Conservation (phyloP, 441 rosid genomes). For the Erodium texanum region DNA sequence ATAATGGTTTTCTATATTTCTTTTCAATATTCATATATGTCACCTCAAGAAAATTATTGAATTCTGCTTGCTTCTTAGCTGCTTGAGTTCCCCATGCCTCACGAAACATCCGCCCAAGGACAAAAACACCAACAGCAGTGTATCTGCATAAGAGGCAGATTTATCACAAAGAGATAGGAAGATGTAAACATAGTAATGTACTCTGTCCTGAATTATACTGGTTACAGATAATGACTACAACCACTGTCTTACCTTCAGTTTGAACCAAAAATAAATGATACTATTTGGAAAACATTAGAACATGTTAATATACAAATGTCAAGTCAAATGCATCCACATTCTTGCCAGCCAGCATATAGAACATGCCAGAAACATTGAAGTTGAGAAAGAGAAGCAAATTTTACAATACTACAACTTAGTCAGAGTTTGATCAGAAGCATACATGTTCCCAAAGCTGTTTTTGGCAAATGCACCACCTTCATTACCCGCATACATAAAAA, state of each 20-base stretch:
- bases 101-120: slow-evolving; percentile 73
- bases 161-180: slow-evolving; percentile 10
- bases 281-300: background rate
- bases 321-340: slow-evolving; percentile 5
- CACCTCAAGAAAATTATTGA: slow-evolving; percentile 88
- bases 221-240: slow-evolving; percentile 1
- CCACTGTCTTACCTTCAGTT: background rate
- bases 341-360: slow-evolving; percentile 2
- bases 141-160: slow-evolving; percentile 37
- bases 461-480: slow-evolving; percentile 97
- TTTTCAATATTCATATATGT: slow-evolving; percentile 12
- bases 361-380: slow-evolving; percentile 5
- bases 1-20: slow-evolving; percentile 13
- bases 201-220: background rate
- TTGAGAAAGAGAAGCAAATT: background rate
- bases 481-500: slow-evolving; percentile 90
- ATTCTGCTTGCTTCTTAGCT: slow-evolving; percentile 51
- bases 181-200: background rate
- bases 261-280: background rate
- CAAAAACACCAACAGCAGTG: slow-evolving; percentile 96
- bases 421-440: slow-evolving; percentile 21
- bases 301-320: background rate
- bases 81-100: slow-evolving; percentile 93
- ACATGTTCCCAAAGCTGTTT: slow-evolving; percentile 95
- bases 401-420: background rate